These are phyloP conservation scores for Plectosphaerella cucumerina DNA, from an alignment of 2,329 filamentous ascomycete genomes.

Conservation along the genomic window DNA sequence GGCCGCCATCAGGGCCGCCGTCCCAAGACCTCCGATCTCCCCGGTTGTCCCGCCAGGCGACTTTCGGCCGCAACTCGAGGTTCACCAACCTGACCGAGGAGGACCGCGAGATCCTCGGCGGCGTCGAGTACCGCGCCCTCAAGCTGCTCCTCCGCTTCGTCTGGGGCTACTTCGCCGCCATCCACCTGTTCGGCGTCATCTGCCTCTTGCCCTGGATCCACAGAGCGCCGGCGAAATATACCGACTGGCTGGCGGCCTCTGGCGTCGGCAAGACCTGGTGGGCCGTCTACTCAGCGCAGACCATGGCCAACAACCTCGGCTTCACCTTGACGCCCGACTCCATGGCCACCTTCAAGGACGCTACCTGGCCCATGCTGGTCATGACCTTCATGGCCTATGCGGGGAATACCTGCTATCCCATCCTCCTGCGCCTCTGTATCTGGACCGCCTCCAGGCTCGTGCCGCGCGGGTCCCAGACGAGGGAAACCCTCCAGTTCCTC, in stretches of 20 bases:
- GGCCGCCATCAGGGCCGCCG: neutral
- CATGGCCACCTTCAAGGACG: slow-evolving; percentile 43
- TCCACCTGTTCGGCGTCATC: slow-evolving; percentile 41
- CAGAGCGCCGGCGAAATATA: slow-evolving; percentile 32
- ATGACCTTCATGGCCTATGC: slow-evolving; percentile 45
- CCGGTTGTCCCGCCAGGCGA: slow-evolving; percentile 34
- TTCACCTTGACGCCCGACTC: slow-evolving; percentile 51
- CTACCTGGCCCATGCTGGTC: slow-evolving; percentile 37
- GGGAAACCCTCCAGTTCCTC: slow-evolving; percentile 48
- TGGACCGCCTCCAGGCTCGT: slow-evolving; percentile 48
- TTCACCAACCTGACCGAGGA: slow-evolving; percentile 36
- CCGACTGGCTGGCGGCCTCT: slow-evolving; percentile 29
- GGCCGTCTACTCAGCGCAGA: slow-evolving; percentile 45
- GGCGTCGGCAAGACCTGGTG: slow-evolving; percentile 44
- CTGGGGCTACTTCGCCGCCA: slow-evolving; percentile 39
- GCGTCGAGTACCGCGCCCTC: slow-evolving; percentile 46
- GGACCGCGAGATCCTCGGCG: slow-evolving; percentile 40
- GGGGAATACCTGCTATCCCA: slow-evolving; percentile 53
- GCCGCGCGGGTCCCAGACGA: slow-evolving; percentile 30
- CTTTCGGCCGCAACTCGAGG: slow-evolving; percentile 39
- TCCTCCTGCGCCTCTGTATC: slow-evolving; percentile 53
- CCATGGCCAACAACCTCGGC: slow-evolving; percentile 48
- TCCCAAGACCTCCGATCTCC: slow-evolving; percentile 24
- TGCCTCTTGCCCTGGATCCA: slow-evolving; percentile 44
- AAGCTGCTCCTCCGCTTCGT: slow-evolving; percentile 44